Conservation (phyloP, 306 rosid species). For the Purshia tridentata region DNA sequence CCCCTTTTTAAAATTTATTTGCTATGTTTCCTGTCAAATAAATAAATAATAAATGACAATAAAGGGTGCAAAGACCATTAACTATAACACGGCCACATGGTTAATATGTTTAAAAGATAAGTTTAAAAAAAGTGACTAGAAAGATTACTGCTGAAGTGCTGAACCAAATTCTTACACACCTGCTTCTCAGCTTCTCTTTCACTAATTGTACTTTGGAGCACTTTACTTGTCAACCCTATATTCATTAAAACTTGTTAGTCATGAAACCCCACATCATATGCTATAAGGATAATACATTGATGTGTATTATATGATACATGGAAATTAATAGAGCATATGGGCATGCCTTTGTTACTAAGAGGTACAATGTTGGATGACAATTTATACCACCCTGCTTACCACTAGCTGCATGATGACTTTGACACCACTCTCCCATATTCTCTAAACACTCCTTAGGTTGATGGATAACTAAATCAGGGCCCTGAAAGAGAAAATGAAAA, state of each 20-base stretch:
- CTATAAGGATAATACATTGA: constrained; percentile 4
- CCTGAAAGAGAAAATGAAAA: constrained; percentile 49
- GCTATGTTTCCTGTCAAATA: no score
- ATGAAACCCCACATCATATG: constrained; percentile 16
- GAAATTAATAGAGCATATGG: constrained; percentile 3
- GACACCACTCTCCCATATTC: constrained; percentile 97
- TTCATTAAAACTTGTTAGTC: constrained; percentile 24
- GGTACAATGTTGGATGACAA: constrained; percentile 10
- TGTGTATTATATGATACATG: background rate
- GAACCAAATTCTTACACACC: constrained; percentile 44
- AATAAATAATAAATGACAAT: no score
- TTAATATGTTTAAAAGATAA: background rate
- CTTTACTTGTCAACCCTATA: constrained; percentile 74
- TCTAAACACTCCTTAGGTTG: constrained; percentile 85
- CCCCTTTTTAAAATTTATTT: no score
- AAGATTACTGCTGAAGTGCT: background rate
- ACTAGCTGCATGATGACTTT: constrained; percentile 82
- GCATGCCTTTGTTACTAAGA: background rate
- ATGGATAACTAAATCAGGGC: constrained; percentile 93
- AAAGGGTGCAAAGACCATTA: background rate
- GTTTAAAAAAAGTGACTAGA: constrained; percentile 2
- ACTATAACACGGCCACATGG: background rate
- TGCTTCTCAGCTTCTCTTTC: constrained; percentile 91
- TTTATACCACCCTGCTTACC: constrained; percentile 56
- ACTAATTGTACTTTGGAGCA: constrained; percentile 64